Percentiles rank a stretch among this genome's conserved stretches.
These are phyloP conservation scores for Magnaporthales sp. DNA, from an alignment of 2,329 filamentous ascomycete genomes.

Conservation along the genomic window DNA sequence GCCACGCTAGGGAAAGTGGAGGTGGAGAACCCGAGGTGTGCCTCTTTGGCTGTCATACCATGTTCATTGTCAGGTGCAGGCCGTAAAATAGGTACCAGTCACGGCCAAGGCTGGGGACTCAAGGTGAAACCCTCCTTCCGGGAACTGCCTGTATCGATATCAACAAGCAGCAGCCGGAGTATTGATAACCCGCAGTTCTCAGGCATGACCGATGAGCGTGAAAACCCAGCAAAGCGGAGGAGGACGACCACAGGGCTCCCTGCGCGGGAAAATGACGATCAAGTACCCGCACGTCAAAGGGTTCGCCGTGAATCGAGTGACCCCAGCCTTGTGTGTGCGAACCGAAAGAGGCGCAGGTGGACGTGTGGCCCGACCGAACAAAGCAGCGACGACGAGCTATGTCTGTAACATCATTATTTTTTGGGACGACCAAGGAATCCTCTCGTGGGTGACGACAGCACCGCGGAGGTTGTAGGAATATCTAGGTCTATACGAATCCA, in stretches of 20 bases:
- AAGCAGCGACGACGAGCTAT: conserved; percentile 12
- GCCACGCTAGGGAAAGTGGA: not conserved
- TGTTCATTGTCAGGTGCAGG: not conserved
- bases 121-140: not conserved
- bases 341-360: not conserved
- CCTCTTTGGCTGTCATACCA: not conserved
- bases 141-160: not conserved
- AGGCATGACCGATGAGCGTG: no score
- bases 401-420: conserved; percentile 7
- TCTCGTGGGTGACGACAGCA: not conserved
- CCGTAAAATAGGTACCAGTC: not conserved
- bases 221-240: conserved; percentile 3
- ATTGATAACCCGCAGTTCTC: not conserved
- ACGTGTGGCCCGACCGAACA: not conserved
- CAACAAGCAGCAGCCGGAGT: not conserved
- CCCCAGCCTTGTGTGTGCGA: not conserved
- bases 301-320: not conserved
- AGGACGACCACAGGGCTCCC: not conserved
- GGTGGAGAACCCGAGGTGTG: not conserved
- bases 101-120: not conserved
- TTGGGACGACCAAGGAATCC: not conserved
- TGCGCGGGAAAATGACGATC: not conserved
- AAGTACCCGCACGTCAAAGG: not conserved
- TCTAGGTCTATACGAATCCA: not conserved
- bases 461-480: not conserved